These are phyloP conservation scores for Eragrostis nindensis DNA, from an alignment of 176 grass and related monocot species.

Conservation along the genomic window DNA sequence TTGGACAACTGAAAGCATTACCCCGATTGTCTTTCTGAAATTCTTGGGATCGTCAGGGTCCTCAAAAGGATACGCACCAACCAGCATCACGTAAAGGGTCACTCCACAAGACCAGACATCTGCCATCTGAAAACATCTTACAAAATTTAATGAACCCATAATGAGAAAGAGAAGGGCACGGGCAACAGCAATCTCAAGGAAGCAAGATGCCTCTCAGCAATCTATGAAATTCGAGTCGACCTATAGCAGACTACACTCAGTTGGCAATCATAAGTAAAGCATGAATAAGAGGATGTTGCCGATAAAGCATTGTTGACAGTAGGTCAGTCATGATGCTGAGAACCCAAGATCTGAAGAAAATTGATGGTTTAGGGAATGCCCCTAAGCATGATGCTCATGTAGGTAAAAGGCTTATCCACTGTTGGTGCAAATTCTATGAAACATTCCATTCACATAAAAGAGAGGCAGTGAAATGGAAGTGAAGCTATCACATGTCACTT, in stretches of 20 bases:
- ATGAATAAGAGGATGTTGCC: not conserved
- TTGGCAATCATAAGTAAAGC: not conserved
- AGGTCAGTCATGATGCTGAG: slow-evolving; percentile 1
- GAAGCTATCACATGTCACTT: slow-evolving; percentile 3
- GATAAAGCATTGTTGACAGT: not conserved
- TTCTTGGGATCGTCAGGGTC: slow-evolving; percentile 75
- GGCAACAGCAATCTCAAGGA: slow-evolving; percentile 32
- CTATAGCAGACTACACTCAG: not conserved
- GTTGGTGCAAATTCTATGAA: slow-evolving; percentile 12
- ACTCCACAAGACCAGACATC: slow-evolving; percentile 87
- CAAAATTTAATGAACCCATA: not conserved
- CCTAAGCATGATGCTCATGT: slow-evolving; percentile 24
- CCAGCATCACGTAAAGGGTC: slow-evolving; percentile 80
- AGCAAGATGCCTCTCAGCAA: not conserved
- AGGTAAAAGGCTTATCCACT: slow-evolving; percentile 5
- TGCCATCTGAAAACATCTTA: slow-evolving; percentile 54
- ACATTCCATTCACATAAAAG: not conserved
- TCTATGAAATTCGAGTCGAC: not conserved
- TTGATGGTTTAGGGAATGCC: not conserved
- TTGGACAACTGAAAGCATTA: slow-evolving; percentile 26
- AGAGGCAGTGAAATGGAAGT: not conserved
- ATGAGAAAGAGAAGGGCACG: not conserved
- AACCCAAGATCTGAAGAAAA: not conserved
- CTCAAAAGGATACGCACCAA: slow-evolving; percentile 84
- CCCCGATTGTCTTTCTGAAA: slow-evolving; percentile 79